Conservation (phyloP, 257 asterid species). For the Scutellaria galericulata region DNA sequence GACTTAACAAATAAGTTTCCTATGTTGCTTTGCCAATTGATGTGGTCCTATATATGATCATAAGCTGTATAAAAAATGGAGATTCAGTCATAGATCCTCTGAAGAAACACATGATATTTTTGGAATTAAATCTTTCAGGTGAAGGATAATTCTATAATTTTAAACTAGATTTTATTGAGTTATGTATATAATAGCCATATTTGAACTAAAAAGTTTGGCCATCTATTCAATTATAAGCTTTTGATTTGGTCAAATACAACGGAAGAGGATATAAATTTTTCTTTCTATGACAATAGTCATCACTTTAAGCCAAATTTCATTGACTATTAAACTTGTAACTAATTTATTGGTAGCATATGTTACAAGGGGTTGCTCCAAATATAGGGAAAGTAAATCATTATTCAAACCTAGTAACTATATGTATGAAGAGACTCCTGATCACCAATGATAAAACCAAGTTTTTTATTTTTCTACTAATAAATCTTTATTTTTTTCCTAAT, state of each 20-base stretch:
- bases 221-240: background rate
- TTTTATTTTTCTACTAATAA: no score
- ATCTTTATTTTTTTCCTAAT: no score
- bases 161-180: background rate
- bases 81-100: constrained; percentile 3
- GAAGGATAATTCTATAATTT: background rate
- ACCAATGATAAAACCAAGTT: no score
- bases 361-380: no score
- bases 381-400: no score
- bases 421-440: no score
- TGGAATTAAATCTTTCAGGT: background rate
- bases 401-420: no score
- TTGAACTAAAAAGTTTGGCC: background rate
- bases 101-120: constrained; percentile 1
- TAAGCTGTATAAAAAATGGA: background rate
- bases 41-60: constrained; percentile 30
- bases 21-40: constrained; percentile 24
- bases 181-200: background rate
- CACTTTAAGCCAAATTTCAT: background rate
- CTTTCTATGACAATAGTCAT: background rate
- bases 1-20: constrained; percentile 12
- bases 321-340: background rate
- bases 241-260: constrained; percentile 21
- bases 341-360: no score
- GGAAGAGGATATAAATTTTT: background rate